Evolutionary conservation across 768 basidiomycete genomes (phyloP).

Genomic region (Pleurotus djamor): DNA sequence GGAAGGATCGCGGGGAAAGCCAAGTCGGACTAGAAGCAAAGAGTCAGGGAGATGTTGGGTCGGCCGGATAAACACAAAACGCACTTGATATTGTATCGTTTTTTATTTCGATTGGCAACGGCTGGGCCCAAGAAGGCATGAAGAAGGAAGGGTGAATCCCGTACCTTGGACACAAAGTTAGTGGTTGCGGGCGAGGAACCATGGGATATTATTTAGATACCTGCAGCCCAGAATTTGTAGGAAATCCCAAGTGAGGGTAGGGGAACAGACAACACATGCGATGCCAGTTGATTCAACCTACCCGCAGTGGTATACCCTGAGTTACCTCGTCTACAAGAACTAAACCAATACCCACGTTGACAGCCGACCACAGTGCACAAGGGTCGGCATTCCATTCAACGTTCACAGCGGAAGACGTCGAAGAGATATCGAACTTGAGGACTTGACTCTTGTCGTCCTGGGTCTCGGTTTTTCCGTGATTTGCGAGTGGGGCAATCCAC

Average conservation of each 20-base stretch:
- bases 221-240: background rate
- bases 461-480: too few relatives aligned
- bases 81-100: background rate
- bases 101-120: background rate
- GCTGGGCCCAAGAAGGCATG: background rate
- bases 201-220: too few relatives aligned
- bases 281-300: background rate
- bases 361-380: background rate
- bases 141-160: background rate
- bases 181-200: too few relatives aligned
- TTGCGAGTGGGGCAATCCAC: background rate
- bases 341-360: too few relatives aligned
- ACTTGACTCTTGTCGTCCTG: background rate
- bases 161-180: too few relatives aligned
- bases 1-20: background rate
- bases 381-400: background rate
- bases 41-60: background rate
- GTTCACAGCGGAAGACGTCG: background rate
- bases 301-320: background rate
- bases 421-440: background rate
- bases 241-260: background rate
- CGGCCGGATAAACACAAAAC: background rate
- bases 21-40: background rate
- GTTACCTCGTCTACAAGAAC: too few relatives aligned
- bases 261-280: background rate